These are phyloP conservation scores for Zygoascus tannicola DNA, from an alignment of 805 yeast species.

Conservation along the genomic window DNA sequence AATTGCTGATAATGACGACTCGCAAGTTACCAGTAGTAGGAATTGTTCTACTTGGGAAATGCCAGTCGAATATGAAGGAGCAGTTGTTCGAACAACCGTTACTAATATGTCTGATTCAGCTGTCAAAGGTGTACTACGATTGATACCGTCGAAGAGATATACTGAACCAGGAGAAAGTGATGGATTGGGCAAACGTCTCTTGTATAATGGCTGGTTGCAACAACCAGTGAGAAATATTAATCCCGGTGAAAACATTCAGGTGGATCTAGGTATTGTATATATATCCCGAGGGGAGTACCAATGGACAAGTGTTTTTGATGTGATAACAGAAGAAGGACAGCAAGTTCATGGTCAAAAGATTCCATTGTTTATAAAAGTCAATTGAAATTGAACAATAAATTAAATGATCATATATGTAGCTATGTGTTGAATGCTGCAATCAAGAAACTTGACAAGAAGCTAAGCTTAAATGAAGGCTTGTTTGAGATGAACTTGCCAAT, in stretches of 20 bases:
- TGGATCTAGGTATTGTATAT: constrained; percentile 50
- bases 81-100: constrained; percentile 41
- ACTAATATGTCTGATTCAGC: constrained; percentile 36
- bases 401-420: not conserved
- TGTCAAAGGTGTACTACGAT: constrained; percentile 50
- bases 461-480: constrained; percentile 48
- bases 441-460: constrained; percentile 37
- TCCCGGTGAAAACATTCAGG: constrained; percentile 35
- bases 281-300: constrained; percentile 75
- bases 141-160: constrained; percentile 34
- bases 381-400: not conserved
- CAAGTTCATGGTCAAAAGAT: constrained; percentile 14
- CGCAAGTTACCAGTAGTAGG: constrained; percentile 23
- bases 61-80: constrained; percentile 36
- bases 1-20: constrained; percentile 14
- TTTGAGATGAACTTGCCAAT: constrained; percentile 16
- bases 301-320: constrained; percentile 61
- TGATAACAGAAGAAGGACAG: constrained; percentile 18
- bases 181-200: constrained; percentile 45
- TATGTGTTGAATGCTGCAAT: constrained; percentile 28
- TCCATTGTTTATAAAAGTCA: constrained; percentile 16
- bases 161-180: constrained; percentile 14
- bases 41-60: constrained; percentile 10
- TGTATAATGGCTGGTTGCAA: constrained; percentile 69
- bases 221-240: constrained; percentile 37